Percentiles rank a stretch among this genome's conserved stretches.
phyloP scores from a whole-genome alignment of 768 basidiomycete genomes.

The Pulveroboletus sp. region DNA sequence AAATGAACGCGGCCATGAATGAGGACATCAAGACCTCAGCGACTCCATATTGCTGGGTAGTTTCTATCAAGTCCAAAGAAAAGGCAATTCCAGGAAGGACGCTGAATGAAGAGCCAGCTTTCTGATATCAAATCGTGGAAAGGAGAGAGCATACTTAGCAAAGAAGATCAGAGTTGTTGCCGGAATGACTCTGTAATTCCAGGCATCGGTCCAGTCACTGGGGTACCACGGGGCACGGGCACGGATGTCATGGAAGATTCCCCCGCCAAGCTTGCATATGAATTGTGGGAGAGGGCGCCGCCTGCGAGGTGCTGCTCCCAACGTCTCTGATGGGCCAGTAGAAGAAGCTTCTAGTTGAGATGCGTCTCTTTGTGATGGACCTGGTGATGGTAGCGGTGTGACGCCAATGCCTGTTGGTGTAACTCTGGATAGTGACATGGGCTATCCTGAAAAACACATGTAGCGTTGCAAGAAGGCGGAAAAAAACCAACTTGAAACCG shows the following conservation, averaged over 20 bases:
- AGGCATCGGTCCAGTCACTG: slow-evolving; percentile 88
- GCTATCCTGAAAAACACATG: no score
- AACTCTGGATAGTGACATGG: no score
- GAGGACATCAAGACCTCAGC: slow-evolving; percentile 79
- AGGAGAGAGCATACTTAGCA: slow-evolving; percentile 56
- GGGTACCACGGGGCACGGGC: slow-evolving; percentile 75
- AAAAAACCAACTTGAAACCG: no score
- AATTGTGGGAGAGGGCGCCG: slow-evolving; percentile 1
- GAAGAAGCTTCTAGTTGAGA: slow-evolving; percentile 5
- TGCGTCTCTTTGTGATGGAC: not conserved
- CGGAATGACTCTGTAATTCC: slow-evolving; percentile 87
- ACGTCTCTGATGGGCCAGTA: slow-evolving; percentile 1
- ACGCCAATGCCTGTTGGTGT: not conserved
- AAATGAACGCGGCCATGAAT: slow-evolving; percentile 87
- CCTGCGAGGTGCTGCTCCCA: not conserved
- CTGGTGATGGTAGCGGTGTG: not conserved
- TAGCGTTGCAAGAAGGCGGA: no score
- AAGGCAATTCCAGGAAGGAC: slow-evolving; percentile 92
- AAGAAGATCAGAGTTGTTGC: slow-evolving; percentile 85
- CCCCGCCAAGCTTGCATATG: slow-evolving; percentile 42
- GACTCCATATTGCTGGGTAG: slow-evolving; percentile 85
- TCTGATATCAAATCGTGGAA: not conserved
- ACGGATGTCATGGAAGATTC: slow-evolving; percentile 67
- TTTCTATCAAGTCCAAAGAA: slow-evolving; percentile 88
- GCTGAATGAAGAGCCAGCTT: slow-evolving; percentile 32